Conservation (phyloP, 2,329 filamentous ascomycete species). For the Metarhizium album region DNA sequence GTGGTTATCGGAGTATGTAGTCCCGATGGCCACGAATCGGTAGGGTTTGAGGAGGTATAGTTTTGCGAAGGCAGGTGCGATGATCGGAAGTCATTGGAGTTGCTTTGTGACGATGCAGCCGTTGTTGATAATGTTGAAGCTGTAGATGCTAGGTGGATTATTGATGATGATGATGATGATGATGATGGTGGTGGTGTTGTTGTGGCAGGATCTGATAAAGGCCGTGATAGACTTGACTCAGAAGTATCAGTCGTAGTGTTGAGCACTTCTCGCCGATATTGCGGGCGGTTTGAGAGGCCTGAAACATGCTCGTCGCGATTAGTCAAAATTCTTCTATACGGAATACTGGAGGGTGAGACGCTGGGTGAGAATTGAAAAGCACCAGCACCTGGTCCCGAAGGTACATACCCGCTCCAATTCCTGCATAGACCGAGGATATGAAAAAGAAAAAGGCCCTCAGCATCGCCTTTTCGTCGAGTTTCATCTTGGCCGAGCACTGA, state of each 20-base stretch:
- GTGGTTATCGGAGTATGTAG: too few relatives aligned
- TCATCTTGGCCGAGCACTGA: slow-evolving; percentile 10
- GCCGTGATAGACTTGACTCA: not conserved
- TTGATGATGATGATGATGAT: too few relatives aligned
- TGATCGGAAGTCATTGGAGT: not conserved
- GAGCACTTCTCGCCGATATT: not conserved
- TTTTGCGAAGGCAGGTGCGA: not conserved
- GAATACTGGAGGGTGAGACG: too few relatives aligned
- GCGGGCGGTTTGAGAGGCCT: not conserved
- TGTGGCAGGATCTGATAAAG: not conserved
- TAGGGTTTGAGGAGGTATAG: not conserved
- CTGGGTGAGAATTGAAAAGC: not conserved
- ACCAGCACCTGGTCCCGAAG: slow-evolving; percentile 1
- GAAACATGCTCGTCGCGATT: not conserved
- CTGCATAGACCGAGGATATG: slow-evolving; percentile 7
- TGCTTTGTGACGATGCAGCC: not conserved
- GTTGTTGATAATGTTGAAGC: not conserved
- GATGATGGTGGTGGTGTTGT: not conserved
- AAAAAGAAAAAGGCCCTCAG: slow-evolving; percentile 10
- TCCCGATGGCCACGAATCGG: not conserved
- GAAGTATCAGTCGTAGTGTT: not conserved
- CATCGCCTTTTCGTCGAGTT: slow-evolving; percentile 7
- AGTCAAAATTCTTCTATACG: not conserved
- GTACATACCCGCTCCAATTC: slow-evolving; percentile 1
- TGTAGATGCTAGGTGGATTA: not conserved